Conservation (phyloP, 1,139 yeast species). For the Saccharomycopsis crataegensis region DNA sequence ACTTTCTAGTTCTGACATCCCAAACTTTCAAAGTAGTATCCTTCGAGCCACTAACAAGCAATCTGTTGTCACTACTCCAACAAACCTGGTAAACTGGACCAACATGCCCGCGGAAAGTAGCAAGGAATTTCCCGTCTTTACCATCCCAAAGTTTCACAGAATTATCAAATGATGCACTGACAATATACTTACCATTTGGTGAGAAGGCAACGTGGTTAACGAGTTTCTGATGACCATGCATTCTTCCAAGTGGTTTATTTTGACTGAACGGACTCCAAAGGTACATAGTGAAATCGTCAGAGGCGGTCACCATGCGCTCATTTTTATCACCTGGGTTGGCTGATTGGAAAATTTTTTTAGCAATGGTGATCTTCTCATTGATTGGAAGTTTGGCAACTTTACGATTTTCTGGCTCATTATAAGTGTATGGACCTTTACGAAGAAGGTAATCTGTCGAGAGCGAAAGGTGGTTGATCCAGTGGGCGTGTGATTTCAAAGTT, state of each 20-base stretch:
- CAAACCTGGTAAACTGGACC: constrained; percentile 98
- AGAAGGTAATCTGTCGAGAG: constrained; percentile 85
- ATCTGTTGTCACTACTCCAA: constrained; percentile 93
- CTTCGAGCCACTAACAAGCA: constrained; percentile 87
- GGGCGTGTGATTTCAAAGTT: constrained; percentile 83
- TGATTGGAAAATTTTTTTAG: constrained; percentile 40
- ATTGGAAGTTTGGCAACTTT: constrained; percentile 8
- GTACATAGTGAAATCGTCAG: constrained; percentile 97
- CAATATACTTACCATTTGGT: constrained; percentile 89
- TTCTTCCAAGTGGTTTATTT: constrained; percentile 76
- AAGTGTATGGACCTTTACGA: constrained; percentile 60
- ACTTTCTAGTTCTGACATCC: constrained; percentile 83
- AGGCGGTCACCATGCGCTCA: constrained; percentile 88
- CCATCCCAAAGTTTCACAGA: constrained; percentile 97
- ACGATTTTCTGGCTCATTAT: constrained; percentile 33
- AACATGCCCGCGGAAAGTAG: constrained; percentile 93
- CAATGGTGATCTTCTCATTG: constrained; percentile 23
- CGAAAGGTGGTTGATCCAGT: constrained; percentile 95
- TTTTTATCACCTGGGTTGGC: constrained; percentile 55
- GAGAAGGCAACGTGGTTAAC: constrained; percentile 95
- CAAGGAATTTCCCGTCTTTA: constrained; percentile 76
- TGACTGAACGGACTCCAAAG: constrained; percentile 88
- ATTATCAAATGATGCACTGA: constrained; percentile 92
- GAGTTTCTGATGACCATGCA: constrained; percentile 96
- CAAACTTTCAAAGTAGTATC: constrained; percentile 96